Evolutionary conservation across 1,139 yeast species (phyloP).

Genomic region (Pichia sp.): DNA sequence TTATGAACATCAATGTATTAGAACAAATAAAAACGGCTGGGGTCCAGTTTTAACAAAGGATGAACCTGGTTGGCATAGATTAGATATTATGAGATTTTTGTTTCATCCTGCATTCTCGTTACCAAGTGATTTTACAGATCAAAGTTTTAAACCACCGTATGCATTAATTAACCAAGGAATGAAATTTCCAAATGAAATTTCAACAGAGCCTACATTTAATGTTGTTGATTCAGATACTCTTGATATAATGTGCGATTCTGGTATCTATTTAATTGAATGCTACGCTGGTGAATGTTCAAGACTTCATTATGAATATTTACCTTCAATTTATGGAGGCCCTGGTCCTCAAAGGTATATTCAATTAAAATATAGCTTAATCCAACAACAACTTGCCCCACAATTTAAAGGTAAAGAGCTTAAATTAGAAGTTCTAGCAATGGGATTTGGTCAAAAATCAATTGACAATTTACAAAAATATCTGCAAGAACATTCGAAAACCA

Average conservation of each 20-base stretch:
- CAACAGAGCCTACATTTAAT: conserved; percentile 19
- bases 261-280: conserved; percentile 68
- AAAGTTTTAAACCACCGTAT: conserved; percentile 20
- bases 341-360: conserved; percentile 52
- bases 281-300: conserved; percentile 60
- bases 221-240: conserved; percentile 41
- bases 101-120: conserved; percentile 74
- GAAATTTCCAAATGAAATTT: conserved; percentile 19
- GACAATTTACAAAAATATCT: conserved; percentile 39
- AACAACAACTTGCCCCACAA: conserved; percentile 37
- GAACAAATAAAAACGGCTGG: conserved; percentile 43
- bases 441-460: conserved; percentile 33
- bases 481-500: conserved; percentile 13
- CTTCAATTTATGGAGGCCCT: conserved; percentile 46
- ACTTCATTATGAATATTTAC: conserved; percentile 54
- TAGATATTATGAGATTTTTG: conserved; percentile 71
- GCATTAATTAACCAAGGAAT: conserved; percentile 25
- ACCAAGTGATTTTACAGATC: conserved; percentile 50
- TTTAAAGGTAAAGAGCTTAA: conserved; percentile 38
- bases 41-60: conserved; percentile 53
- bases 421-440: conserved; percentile 44
- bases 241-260: conserved; percentile 48
- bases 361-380: conserved; percentile 44
- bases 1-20: conserved; percentile 52
- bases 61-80: conserved; percentile 80